Evolutionary conservation across 305 asterid genomes (phyloP).

Genomic region (Ilex paraguariensis): DNA sequence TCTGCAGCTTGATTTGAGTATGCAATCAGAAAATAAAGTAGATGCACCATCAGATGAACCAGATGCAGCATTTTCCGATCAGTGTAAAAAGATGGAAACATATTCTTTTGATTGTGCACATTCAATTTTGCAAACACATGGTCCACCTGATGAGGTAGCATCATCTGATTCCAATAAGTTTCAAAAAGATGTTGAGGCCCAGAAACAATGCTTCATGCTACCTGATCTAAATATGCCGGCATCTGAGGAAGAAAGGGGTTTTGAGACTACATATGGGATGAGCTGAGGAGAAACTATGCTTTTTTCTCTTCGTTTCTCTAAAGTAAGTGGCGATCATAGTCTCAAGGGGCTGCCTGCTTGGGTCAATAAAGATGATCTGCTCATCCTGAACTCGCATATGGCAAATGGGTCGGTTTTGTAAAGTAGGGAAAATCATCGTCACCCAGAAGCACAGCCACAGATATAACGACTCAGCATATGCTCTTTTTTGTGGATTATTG

Average conservation of each 20-base stretch:
- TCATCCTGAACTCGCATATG: too few relatives aligned
- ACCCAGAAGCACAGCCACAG: neutral
- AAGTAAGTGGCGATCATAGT: neutral
- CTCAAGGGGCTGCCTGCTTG: too few relatives aligned
- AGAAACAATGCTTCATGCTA: slow-evolving; percentile 20
- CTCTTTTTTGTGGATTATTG: neutral
- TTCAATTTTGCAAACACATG: slow-evolving; percentile 11
- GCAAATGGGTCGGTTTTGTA: too few relatives aligned
- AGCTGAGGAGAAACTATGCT: neutral
- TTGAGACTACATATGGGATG: slow-evolving; percentile 7
- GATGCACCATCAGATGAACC: neutral
- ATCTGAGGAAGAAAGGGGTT: slow-evolving; percentile 21
- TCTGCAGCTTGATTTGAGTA: slow-evolving; percentile 29
- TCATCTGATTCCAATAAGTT: slow-evolving; percentile 8
- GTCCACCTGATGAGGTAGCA: slow-evolving; percentile 8
- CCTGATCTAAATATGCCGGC: slow-evolving; percentile 38
- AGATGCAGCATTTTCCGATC: slow-evolving; percentile 1
- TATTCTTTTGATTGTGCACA: slow-evolving; percentile 3
- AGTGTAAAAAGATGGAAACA: slow-evolving; percentile 11
- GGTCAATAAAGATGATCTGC: too few relatives aligned
- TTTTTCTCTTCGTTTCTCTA: neutral
- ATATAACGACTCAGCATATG: neutral
- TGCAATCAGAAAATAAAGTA: slow-evolving; percentile 7
- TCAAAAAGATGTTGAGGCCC: slow-evolving; percentile 1
- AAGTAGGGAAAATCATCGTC: neutral